Conservation (phyloP, 2,329 filamentous ascomycete genomes). For the Aureobasidium sp. region DNA sequence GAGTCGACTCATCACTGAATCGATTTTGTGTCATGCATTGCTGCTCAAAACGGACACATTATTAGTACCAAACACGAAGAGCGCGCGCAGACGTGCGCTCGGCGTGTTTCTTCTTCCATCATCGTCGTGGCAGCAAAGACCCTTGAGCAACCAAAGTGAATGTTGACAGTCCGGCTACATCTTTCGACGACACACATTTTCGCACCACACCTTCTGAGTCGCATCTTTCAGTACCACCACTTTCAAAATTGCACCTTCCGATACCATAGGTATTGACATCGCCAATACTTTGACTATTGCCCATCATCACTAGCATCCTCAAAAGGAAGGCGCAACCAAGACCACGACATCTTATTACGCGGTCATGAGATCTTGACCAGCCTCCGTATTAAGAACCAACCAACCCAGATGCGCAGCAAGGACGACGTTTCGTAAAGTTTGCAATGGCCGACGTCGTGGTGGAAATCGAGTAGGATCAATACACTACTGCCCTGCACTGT, state of each 20-base stretch:
- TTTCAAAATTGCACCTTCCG: no score
- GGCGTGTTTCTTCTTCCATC: not conserved
- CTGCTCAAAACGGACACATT: constrained; percentile 2
- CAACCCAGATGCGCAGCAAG: not conserved
- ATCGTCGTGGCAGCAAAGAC: constrained; percentile 1
- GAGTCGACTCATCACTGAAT: not conserved
- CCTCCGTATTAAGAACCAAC: not conserved
- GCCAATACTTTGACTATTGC: not conserved
- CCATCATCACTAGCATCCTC: not conserved
- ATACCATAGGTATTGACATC: not conserved
- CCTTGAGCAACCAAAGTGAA: not conserved
- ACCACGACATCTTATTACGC: not conserved
- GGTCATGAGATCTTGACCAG: constrained; percentile 2
- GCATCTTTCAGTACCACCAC: not conserved
- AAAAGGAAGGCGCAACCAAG: not conserved
- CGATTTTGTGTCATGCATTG: not conserved
- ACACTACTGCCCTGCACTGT: not conserved
- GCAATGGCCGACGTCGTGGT: constrained; percentile 10
- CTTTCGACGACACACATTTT: not conserved
- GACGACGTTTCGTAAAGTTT: not conserved
- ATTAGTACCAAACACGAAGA: constrained; percentile 10
- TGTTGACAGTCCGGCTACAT: not conserved
- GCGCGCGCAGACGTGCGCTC: not conserved
- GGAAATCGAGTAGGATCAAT: constrained; percentile 6
- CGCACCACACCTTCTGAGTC: not conserved